Conservation (phyloP, 495 filamentous ascomycete genomes). For the Friedmanniomyces simplex region DNA sequence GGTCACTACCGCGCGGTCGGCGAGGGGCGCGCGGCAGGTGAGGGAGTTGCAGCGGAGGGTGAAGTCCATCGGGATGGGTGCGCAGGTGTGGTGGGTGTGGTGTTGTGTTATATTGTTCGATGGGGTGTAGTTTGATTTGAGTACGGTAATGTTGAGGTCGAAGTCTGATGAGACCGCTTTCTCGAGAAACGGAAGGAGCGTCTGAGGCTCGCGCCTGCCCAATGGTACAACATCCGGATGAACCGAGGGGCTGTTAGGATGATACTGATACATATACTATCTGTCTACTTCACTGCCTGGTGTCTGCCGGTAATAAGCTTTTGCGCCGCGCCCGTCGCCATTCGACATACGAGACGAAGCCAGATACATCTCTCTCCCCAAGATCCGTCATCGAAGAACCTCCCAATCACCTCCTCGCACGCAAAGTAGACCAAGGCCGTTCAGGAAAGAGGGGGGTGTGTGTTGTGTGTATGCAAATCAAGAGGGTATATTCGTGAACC, state of each 20-base stretch:
- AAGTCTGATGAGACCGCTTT: not conserved
- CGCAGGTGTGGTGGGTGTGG: not conserved
- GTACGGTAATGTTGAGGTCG: not conserved
- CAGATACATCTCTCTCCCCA: too few relatives aligned
- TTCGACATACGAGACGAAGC: not conserved
- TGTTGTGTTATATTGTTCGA: too few relatives aligned
- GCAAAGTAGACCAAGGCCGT: not conserved
- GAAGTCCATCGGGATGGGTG: constrained; percentile 42
- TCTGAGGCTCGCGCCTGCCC: not conserved
- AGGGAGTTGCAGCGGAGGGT: constrained; percentile 70
- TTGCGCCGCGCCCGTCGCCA: too few relatives aligned
- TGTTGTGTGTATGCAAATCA: constrained; percentile 1
- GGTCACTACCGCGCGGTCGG: constrained; percentile 73
- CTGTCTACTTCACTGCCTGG: not conserved
- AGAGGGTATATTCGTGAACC: constrained; percentile 3
- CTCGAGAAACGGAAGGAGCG: not conserved
- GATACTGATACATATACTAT: not conserved
- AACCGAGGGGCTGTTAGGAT: too few relatives aligned
- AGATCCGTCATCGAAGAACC: not conserved
- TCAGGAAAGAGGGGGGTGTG: too few relatives aligned
- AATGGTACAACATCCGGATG: too few relatives aligned
- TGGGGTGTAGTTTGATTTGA: too few relatives aligned
- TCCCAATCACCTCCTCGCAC: not conserved
- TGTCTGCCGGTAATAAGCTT: not conserved
- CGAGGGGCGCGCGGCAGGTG: constrained; percentile 64